Evolutionary conservation across 805 yeast species (phyloP).

Genomic region (Maudiozyma turicensis): DNA sequence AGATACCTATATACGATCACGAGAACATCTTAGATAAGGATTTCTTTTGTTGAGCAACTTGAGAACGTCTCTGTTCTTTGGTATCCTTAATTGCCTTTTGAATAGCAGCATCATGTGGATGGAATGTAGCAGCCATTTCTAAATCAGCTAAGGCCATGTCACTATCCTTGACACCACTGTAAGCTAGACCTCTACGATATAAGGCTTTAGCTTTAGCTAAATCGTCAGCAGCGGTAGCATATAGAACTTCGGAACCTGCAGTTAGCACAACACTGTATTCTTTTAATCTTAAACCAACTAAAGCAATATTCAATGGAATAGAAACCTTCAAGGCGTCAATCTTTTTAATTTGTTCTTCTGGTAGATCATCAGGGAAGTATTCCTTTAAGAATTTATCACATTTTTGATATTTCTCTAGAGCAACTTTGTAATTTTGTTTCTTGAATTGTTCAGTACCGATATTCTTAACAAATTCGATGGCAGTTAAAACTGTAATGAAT

Average conservation of each 20-base stretch:
- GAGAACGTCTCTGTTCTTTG: slow-evolving; percentile 39
- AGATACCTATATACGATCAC: not conserved
- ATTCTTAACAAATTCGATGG: slow-evolving; percentile 55
- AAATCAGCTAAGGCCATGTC: slow-evolving; percentile 61
- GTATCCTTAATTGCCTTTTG: slow-evolving; percentile 53
- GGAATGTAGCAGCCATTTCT: slow-evolving; percentile 49
- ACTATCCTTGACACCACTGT: slow-evolving; percentile 50
- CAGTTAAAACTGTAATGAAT: slow-evolving; percentile 59
- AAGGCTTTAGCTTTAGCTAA: slow-evolving; percentile 74
- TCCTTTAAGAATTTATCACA: slow-evolving; percentile 61
- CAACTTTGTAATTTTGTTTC: slow-evolving; percentile 43
- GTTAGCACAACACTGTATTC: slow-evolving; percentile 44
- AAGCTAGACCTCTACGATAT: slow-evolving; percentile 78
- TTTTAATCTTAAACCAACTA: slow-evolving; percentile 58
- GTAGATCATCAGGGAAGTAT: slow-evolving; percentile 50
- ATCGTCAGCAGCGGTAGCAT: slow-evolving; percentile 46
- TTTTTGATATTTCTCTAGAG: slow-evolving; percentile 63
- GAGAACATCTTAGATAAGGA: slow-evolving; percentile 62
- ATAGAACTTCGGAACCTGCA: slow-evolving; percentile 59
- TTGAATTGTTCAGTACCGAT: slow-evolving; percentile 74
- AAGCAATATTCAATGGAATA: slow-evolving; percentile 60
- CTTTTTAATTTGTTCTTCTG: slow-evolving; percentile 42
- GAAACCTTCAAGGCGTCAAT: slow-evolving; percentile 51
- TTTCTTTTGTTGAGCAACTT: slow-evolving; percentile 59
- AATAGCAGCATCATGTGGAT: slow-evolving; percentile 69